Base-by-base conservation (phyloP, 306 rosid genomes). In the Cicer bijugum region DNA sequence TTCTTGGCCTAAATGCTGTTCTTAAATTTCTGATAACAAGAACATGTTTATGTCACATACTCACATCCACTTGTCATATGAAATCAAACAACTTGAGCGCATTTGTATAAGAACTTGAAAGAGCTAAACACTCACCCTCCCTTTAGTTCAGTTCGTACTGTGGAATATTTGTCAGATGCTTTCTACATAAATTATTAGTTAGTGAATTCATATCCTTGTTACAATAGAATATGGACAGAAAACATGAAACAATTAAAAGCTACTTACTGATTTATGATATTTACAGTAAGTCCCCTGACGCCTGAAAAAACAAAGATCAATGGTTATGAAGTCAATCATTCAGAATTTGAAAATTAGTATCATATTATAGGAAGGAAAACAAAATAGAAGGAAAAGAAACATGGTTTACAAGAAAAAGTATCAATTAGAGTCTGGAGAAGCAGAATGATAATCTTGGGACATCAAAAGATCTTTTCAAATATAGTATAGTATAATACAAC, bases 201-300 rank as follows among this genome's bases (percentile, higher is more conserved):
- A 67, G 47, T 37, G 43, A 81, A 58, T 63, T 28, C 14, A 44
- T 51, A 62, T 71, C 43, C 77, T 17, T 43, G 35, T 69, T 8
- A 66, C n/a, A 45, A 53, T 28, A 50, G 51, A 84, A 58, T 7
- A 74, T 39, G 46, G 14, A 69, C 40, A 81, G 47, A 78, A 58
- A 71, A 53, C 38, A n/a, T 35, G 72, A 57, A 44, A 50, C 20
- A 16, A 58, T 46, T 8, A 62, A 82, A 75, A 38, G 70, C 7
- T 67, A 73, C 92, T 85, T 83, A 93, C 97, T 43, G 86, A 86
- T 88, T 87, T 91, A 76, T 94, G 98, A 84, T 57, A 94, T 87
- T 88, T 91, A 69, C 98, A 91, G 76, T 87, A 89, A 40, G 75
- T 75, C 20, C 98, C 96, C 8, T 44, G 75, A 48, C 90, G 90